A percentile compares a stretch with the other conserved stretches of the same genome.
phyloP scores from a whole-genome alignment of 257 asterid genomes.

The Gynochthodes officinalis region DNA sequence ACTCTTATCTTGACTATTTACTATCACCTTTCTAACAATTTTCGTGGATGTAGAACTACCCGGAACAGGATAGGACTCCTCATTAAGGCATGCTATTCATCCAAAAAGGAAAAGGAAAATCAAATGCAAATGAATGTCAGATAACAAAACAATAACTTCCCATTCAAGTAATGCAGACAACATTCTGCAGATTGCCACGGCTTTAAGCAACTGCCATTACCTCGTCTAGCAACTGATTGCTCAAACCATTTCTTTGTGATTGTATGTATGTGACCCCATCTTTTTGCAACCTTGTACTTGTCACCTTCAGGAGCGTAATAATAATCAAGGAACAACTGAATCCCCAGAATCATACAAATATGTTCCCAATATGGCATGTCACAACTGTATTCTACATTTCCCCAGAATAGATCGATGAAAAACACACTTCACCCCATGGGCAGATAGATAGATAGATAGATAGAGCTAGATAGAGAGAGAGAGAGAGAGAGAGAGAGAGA shows the following conservation, averaged over 20 bases:
- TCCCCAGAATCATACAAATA: slow-evolving; percentile 11
- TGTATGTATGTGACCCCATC: slow-evolving; percentile 69
- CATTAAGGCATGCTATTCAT: slow-evolving; percentile 72
- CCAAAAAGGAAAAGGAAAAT: slow-evolving; percentile 26
- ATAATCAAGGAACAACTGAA: slow-evolving; percentile 55
- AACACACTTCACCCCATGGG: neutral
- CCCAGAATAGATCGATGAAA: neutral
- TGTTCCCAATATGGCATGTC: neutral
- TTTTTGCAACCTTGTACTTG: slow-evolving; percentile 83
- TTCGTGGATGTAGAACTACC: slow-evolving; percentile 41
- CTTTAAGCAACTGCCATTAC: slow-evolving; percentile 36
- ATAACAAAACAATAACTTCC: slow-evolving; percentile 21
- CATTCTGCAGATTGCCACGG: slow-evolving; percentile 16
- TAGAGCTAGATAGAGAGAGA: neutral
- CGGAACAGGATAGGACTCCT: slow-evolving; percentile 85
- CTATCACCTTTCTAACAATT: slow-evolving; percentile 44
- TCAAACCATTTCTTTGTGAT: slow-evolving; percentile 79
- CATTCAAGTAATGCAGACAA: slow-evolving; percentile 14
- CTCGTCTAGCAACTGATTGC: slow-evolving; percentile 87
- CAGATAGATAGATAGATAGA: neutral
- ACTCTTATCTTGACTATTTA: slow-evolving; percentile 52
- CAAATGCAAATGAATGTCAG: slow-evolving; percentile 25
- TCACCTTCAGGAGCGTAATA: slow-evolving; percentile 83
- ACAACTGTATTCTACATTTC: neutral
- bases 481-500: neutral